Percentiles rank a stretch among this genome's conserved stretches.
These are phyloP conservation scores for Aspergillus texensis DNA, from an alignment of 2,329 filamentous ascomycete genomes.

Conservation along the genomic window DNA sequence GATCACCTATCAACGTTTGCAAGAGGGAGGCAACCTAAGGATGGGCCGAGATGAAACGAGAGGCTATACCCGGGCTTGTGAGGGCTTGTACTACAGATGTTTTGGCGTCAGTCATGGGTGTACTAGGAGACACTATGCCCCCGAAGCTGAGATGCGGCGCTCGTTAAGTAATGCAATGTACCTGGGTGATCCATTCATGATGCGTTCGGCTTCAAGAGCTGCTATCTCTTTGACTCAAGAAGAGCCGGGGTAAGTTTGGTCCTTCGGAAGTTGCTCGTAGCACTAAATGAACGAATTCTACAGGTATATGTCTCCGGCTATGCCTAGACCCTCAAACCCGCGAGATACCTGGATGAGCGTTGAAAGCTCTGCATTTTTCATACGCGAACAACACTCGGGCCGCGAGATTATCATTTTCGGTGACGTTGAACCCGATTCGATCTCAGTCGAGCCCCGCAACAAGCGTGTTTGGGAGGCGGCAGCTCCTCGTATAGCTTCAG, in stretches of 20 bases:
- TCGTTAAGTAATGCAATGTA: slow-evolving; percentile 1
- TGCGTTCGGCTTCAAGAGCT: not conserved
- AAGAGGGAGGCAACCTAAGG: slow-evolving; percentile 84
- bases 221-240: not conserved
- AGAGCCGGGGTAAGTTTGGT: slow-evolving; percentile 27
- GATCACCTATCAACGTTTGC: slow-evolving; percentile 84
- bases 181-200: slow-evolving; percentile 17
- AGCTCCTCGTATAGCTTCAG: slow-evolving; percentile 76
- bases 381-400: slow-evolving; percentile 71
- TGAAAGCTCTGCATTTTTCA: slow-evolving; percentile 92
- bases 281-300: not conserved
- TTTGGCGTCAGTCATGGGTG: slow-evolving; percentile 91
- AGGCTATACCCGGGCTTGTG: slow-evolving; percentile 85
- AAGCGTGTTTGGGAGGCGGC: slow-evolving; percentile 84
- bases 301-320: slow-evolving; percentile 1
- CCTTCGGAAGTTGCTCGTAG: too few relatives aligned
- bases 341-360: slow-evolving; percentile 25
- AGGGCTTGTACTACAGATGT: slow-evolving; percentile 84
- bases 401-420: slow-evolving; percentile 90
- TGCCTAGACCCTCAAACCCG: not conserved
- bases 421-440: slow-evolving; percentile 87
- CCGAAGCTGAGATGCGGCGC: slow-evolving; percentile 35
- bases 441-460: slow-evolving; percentile 82
- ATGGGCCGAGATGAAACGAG: slow-evolving; percentile 77
- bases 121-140: slow-evolving; percentile 65